Evolutionary conservation across 1,139 yeast genomes (phyloP), one percentile per base, ranked within the genome.

Genomic region (Kodamaea ohmeri): DNA sequence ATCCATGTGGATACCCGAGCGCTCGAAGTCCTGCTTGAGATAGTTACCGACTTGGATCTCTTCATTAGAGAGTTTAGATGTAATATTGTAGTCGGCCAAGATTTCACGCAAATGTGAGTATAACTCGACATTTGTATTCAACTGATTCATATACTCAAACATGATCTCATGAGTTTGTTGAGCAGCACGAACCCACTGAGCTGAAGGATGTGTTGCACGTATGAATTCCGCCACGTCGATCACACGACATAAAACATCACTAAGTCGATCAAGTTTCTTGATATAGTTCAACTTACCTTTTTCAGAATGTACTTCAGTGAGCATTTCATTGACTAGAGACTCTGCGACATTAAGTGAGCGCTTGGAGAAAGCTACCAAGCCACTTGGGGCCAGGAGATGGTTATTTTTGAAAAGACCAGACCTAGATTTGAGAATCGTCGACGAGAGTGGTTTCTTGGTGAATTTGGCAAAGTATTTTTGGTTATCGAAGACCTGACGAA

Each of bases 161-260:
- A 92, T 78, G 46, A 80, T 71, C 51, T 88, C 95, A 54, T 92
- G 97, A 21, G 95, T 84, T 38, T 76, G 73, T 53, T 92, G 96
- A 1, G 98, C 96, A 1, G 92, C 94, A 34, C 71, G 71, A 3
- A 83, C 73, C 73, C 87, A 88, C 29, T 69, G 63, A 36, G 68
- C 67, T 46, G 82, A 76, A 0, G 97, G 97, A 57, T 92, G 97
- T 1, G 83, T 80, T 35, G 89, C 90, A 38, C 98, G 70, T 19
- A 94, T 79, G 60, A 92, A 92, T 49, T 92, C 98, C 19, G 96
- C 94, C 39, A 90, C 77, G 58, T 92, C 99, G 32, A 92, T 90
- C 6, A 88, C 97, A 43, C 96, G 77, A 57, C 99, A 92, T 31
- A 92, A 63, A 15, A 85, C 76, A 57, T 92, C 98, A 51, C 96